These are phyloP conservation scores for Salix brachista DNA, from an alignment of 345 rosid genomes.

Conservation along the genomic window DNA sequence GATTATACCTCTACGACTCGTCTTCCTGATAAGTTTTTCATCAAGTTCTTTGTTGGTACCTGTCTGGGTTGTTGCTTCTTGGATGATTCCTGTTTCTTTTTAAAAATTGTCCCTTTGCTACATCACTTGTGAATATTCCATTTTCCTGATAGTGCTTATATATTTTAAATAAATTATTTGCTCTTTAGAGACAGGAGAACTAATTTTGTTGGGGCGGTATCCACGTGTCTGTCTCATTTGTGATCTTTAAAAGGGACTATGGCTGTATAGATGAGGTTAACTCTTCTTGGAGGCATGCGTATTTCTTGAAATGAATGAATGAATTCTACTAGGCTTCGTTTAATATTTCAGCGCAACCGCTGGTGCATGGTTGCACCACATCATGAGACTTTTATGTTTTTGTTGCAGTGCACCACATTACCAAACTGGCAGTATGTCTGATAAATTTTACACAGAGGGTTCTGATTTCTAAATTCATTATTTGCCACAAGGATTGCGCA, in stretches of 20 bases:
- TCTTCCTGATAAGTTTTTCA: neutral
- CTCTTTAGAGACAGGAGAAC: neutral
- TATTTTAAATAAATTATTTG: neutral
- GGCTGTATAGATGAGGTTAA: neutral
- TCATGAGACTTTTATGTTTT: no score
- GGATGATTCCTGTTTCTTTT: neutral
- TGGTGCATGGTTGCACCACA: no score
- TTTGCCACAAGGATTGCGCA: neutral
- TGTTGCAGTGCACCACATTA: no score
- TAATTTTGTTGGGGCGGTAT: neutral
- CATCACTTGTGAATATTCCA: no score
- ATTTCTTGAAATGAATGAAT: neutral
- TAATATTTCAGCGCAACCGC: no score
- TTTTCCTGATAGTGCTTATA: no score
- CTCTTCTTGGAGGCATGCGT: neutral
- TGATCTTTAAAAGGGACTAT: neutral
- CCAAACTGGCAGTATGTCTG: no score
- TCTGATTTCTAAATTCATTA: neutral
- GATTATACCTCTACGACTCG: neutral
- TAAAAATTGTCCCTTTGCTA: no score
- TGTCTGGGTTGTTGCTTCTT: neutral
- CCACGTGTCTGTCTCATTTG: neutral
- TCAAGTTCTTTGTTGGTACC: neutral
- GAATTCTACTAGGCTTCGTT: neutral
- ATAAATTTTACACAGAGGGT: neutral